Conservation (phyloP, 768 basidiomycete genomes). For the Lactarius akahatsu region DNA sequence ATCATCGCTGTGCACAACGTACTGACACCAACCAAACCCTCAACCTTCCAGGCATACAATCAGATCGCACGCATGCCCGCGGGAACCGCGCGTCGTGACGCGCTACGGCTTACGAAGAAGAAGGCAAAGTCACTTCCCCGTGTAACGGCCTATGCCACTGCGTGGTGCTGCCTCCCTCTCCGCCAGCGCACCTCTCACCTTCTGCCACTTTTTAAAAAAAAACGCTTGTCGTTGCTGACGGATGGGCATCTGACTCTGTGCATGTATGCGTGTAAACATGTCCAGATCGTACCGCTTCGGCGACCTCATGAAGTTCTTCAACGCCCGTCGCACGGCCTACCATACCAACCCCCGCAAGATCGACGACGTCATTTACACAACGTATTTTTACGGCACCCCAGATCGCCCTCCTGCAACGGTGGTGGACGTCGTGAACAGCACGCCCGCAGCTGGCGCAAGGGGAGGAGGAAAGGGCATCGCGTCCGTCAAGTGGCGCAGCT, state of each 20-base stretch:
- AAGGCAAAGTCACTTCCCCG: conserved; percentile 89
- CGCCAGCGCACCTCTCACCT: not conserved
- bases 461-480: not conserved
- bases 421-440: conserved; percentile 22
- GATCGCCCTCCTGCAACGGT: conserved; percentile 24
- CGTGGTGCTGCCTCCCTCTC: conserved; percentile 49
- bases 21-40: conserved; percentile 4
- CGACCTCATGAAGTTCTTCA: conserved; percentile 87
- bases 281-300: conserved; percentile 83
- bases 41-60: conserved; percentile 69
- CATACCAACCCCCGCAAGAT: conserved; percentile 84
- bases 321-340: conserved; percentile 78
- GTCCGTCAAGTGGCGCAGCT: conserved; percentile 34
- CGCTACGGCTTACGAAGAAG: conserved; percentile 86
- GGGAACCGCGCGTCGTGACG: conserved; percentile 90
- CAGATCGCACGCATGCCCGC: conserved; percentile 93
- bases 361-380: conserved; percentile 92
- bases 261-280: too few species aligned
- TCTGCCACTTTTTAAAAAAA: too few species aligned
- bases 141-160: conserved; percentile 96
- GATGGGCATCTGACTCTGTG: too few species aligned
- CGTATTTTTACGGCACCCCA: conserved; percentile 73
- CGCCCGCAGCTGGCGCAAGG: conserved; percentile 25
- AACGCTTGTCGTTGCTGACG: not conserved
- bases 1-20: not conserved